phyloP scores from a whole-genome alignment of 805 yeast species.

The Candida koratica region DNA sequence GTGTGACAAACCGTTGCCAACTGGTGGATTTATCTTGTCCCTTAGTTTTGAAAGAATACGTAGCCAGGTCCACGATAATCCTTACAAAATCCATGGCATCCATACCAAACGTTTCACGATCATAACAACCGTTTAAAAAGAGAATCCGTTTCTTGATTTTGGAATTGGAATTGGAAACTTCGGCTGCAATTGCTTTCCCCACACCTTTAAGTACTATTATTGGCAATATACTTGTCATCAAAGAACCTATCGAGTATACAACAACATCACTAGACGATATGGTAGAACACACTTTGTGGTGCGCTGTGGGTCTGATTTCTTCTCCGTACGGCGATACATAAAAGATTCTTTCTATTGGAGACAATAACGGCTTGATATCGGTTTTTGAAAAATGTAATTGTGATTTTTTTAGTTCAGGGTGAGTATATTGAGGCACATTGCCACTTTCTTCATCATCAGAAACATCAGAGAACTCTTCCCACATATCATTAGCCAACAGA shows the following conservation, averaged over 20 bases:
- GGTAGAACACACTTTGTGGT: slow-evolving; percentile 52
- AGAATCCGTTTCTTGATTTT: slow-evolving; percentile 47
- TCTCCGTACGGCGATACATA: slow-evolving; percentile 87
- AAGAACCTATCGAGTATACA: slow-evolving; percentile 79
- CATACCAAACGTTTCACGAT: slow-evolving; percentile 76
- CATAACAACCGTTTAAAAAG: slow-evolving; percentile 68
- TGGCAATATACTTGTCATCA: slow-evolving; percentile 85
- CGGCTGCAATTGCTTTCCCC: slow-evolving; percentile 53
- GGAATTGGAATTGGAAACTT: slow-evolving; percentile 9
- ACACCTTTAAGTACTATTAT: slow-evolving; percentile 69
- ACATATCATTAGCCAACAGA: slow-evolving; percentile 1
- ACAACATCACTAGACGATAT: slow-evolving; percentile 51
- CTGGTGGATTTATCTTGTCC: slow-evolving; percentile 11
- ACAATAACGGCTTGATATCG: slow-evolving; percentile 55
- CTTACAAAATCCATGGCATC: slow-evolving; percentile 55
- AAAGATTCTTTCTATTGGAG: slow-evolving; percentile 69
- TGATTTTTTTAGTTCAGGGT: slow-evolving; percentile 71
- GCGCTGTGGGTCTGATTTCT: slow-evolving; percentile 75
- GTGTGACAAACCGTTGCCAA: slow-evolving; percentile 56
- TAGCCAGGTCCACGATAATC: slow-evolving; percentile 52
- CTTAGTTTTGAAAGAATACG: slow-evolving; percentile 40
- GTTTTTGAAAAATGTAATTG: slow-evolving; percentile 71
- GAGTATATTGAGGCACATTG: slow-evolving; percentile 65
- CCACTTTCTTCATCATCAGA: slow-evolving; percentile 48
- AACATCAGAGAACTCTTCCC: slow-evolving; percentile 17